Conservation (phyloP, 208 protist species). For the Leishmania gerbilli region DNA sequence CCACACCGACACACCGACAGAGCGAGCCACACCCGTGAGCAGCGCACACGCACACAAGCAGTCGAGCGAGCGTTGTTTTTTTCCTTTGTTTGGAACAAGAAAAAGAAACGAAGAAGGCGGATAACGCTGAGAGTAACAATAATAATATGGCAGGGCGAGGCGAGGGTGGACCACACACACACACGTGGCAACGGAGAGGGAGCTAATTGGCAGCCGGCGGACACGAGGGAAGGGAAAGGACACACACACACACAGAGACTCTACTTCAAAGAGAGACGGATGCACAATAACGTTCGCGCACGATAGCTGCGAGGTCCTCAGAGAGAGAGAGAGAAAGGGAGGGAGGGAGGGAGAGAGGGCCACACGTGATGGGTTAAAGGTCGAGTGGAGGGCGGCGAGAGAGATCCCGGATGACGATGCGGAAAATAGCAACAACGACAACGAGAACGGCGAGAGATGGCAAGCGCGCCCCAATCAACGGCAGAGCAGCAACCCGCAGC, state of each 20-base stretch:
- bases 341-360: not conserved
- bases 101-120: not conserved
- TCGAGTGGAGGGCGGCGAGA: not conserved
- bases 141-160: not conserved
- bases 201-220: not conserved
- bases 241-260: not conserved
- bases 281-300: not conserved
- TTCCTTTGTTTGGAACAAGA: too few species aligned
- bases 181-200: not conserved
- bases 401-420: not conserved
- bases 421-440: not conserved
- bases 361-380: not conserved
- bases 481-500: not conserved
- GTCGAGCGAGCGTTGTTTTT: too few species aligned
- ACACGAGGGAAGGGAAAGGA: not conserved
- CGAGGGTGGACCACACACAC: not conserved
- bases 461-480: too few species aligned
- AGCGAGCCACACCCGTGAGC: too few species aligned
- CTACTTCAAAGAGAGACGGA: not conserved
- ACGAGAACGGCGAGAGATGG: not conserved
- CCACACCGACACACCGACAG: not conserved
- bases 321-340: not conserved
- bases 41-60: too few species aligned
- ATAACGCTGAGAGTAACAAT: not conserved
- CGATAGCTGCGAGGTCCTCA: not conserved